phyloP scores from a whole-genome alignment of 495 filamentous ascomycete genomes.

The Neurospora sp. region DNA sequence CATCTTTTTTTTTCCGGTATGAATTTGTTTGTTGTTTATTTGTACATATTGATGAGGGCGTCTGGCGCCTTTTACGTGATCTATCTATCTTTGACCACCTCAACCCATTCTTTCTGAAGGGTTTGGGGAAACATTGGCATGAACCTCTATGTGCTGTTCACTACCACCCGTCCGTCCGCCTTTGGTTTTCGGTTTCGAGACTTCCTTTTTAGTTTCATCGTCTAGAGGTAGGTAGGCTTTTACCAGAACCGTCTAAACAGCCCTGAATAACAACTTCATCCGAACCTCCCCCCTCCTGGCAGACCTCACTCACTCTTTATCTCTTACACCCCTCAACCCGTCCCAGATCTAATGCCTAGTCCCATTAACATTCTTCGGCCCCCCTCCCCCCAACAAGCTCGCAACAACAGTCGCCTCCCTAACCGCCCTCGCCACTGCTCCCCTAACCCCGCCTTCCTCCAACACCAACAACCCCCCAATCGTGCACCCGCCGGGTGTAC shows the following conservation, averaged over 20 bases:
- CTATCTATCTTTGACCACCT: not conserved
- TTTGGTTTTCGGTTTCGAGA: not conserved
- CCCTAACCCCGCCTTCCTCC: conserved; percentile 65
- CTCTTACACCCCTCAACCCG: not conserved
- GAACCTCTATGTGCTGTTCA: not conserved
- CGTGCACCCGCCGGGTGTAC: conserved; percentile 71
- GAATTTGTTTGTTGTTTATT: not conserved
- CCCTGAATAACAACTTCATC: not conserved
- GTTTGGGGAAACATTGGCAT: not conserved
- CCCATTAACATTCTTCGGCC: conserved; percentile 36
- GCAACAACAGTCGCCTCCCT: conserved; percentile 70
- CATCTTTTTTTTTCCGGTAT: not conserved
- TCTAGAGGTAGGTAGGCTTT: not conserved
- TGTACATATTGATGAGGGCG: not conserved
- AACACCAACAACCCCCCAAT: conserved; percentile 67
- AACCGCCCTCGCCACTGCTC: conserved; percentile 60
- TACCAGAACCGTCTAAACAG: not conserved
- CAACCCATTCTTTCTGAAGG: not conserved
- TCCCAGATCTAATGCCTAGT: conserved; percentile 7
- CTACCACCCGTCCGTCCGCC: not conserved
- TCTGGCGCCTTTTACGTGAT: not conserved
- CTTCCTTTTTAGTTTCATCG: not conserved
- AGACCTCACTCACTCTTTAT: not conserved
- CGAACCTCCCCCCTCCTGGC: not conserved
- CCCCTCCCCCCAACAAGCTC: conserved; percentile 52